These are phyloP conservation scores for Ustilago loliicola DNA, from an alignment of 1,284 basidiomycete genomes.

Conservation along the genomic window DNA sequence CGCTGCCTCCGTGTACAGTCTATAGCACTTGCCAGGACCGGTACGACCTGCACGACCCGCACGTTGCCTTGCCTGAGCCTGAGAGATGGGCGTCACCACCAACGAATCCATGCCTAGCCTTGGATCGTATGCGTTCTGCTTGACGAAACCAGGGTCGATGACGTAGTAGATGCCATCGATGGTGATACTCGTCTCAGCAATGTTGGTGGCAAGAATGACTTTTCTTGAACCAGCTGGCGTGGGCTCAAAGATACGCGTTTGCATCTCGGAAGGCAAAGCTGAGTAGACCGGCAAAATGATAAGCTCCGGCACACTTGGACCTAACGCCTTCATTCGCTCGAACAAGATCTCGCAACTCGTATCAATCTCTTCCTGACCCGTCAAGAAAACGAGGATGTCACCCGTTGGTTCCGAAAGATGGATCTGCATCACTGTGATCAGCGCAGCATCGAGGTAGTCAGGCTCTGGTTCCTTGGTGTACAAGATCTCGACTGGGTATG, in stretches of 20 bases:
- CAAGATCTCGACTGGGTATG: conserved; percentile 96
- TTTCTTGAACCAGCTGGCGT: conserved; percentile 96
- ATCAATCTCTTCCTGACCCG: conserved; percentile 97
- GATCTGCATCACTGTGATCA: conserved; percentile 99
- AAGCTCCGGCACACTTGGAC: conserved; percentile 95
- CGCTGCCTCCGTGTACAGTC: conserved; percentile 96
- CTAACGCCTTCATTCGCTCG: conserved; percentile 97
- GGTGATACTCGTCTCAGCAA: conserved; percentile 97
- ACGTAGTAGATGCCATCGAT: conserved; percentile 99
- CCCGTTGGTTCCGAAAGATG: conserved; percentile 97
- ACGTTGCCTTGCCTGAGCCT: conserved; percentile 95
- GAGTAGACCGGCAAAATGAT: conserved; percentile 98
- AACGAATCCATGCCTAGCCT: conserved; percentile 98
- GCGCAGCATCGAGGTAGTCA: conserved; percentile 97
- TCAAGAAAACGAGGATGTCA: conserved; percentile 95
- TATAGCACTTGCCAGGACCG: conserved; percentile 97
- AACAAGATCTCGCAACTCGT: conserved; percentile 96
- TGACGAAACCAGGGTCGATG: conserved; percentile 96
- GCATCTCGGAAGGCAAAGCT: conserved; percentile 95
- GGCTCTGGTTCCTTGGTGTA: conserved; percentile 98
- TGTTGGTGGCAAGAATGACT: conserved; percentile 98
- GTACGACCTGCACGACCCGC: conserved; percentile 96
- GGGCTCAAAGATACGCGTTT: conserved; percentile 96
- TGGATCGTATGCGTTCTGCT: conserved; percentile 98
- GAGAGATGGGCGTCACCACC: conserved; percentile 97